Percentiles rank a stretch among this genome's conserved stretches.
phyloP scores from a whole-genome alignment of 2,329 filamentous ascomycete species.

The Penicillium sp. region DNA sequence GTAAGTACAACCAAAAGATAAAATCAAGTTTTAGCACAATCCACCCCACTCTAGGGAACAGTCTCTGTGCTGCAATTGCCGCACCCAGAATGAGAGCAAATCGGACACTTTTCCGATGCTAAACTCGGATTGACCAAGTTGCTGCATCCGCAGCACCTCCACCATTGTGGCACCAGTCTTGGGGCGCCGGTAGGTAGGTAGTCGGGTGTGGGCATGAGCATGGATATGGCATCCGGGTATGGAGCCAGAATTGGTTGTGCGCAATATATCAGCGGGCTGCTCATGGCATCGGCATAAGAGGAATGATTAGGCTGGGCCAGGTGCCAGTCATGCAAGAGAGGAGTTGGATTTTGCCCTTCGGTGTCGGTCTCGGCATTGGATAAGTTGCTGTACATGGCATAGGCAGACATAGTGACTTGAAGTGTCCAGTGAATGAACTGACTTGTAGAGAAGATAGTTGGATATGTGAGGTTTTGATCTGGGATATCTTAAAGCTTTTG shows the following conservation, averaged over 20 bases:
- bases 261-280: no score
- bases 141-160: constrained; percentile 25
- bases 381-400: neutral
- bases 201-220: neutral
- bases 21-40: neutral
- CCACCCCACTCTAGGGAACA: neutral
- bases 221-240: neutral
- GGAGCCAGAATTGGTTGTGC: neutral
- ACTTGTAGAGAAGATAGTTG: neutral
- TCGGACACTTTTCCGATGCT: neutral
- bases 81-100: neutral
- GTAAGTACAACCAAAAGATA: neutral
- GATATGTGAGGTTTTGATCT: no score
- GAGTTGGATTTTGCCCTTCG: neutral
- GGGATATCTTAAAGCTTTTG: no score
- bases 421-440: neutral
- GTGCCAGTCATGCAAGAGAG: neutral
- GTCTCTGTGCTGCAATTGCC: neutral
- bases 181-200: neutral
- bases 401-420: neutral
- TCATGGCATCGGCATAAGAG: neutral
- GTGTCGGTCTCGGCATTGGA: neutral
- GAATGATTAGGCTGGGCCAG: neutral
- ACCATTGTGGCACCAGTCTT: constrained; percentile 15
- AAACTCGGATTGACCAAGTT: constrained; percentile 21